Conservation (phyloP, 1,139 yeast genomes). For the Yamadazyma triangularis region DNA sequence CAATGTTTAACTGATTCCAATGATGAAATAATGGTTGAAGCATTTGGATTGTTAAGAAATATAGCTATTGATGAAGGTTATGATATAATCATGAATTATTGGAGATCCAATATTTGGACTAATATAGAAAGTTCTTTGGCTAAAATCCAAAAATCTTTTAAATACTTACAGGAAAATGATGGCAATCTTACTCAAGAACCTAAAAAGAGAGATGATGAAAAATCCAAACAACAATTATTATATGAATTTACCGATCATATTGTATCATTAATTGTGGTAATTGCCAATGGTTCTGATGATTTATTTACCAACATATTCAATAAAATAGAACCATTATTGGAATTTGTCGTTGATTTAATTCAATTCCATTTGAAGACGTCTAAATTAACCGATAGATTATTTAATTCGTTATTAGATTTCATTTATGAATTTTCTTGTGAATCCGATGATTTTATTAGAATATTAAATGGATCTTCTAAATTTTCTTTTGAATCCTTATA, state of each 20-base stretch:
- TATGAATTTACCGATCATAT: conserved; percentile 73
- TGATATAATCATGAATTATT: conserved; percentile 66
- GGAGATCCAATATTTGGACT: conserved; percentile 77
- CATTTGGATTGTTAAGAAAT: conserved; percentile 77
- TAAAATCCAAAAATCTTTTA: conserved; percentile 47
- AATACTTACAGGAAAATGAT: conserved; percentile 33
- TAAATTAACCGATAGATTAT: conserved; percentile 38
- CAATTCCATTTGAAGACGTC: conserved; percentile 20
- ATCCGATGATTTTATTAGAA: conserved; percentile 52
- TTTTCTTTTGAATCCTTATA: conserved; percentile 11
- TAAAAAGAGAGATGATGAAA: conserved; percentile 26
- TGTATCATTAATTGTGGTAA: conserved; percentile 60
- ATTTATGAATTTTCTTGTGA: conserved; percentile 65
- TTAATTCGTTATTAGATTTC: conserved; percentile 54
- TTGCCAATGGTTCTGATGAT: conserved; percentile 63
- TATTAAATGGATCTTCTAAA: conserved; percentile 10
- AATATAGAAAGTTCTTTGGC: conserved; percentile 47
- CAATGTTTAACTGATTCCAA: conserved; percentile 62
- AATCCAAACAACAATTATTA: conserved; percentile 43
- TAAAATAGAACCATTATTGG: conserved; percentile 37
- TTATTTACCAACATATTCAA: conserved; percentile 49
- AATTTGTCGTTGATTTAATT: conserved; percentile 40
- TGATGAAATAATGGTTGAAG: conserved; percentile 73
- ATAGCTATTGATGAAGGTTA: conserved; percentile 86
- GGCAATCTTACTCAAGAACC: too few species aligned